These are phyloP conservation scores for Discostella stelligera DNA, from an alignment of 352 stramenopile genomes.

Conservation along the genomic window DNA sequence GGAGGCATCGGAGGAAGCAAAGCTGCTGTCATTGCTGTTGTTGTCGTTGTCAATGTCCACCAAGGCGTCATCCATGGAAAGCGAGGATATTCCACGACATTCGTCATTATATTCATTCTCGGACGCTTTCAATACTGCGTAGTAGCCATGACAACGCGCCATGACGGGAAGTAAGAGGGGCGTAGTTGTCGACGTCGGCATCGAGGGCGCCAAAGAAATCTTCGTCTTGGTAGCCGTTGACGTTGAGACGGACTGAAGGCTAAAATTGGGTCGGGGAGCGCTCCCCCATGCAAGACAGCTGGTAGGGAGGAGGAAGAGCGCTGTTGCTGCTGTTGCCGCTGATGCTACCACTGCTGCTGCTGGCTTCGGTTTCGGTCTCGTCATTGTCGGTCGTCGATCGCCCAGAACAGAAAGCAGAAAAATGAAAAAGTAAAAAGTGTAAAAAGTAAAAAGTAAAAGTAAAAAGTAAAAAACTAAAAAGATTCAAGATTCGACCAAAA, in stretches of 20 bases:
- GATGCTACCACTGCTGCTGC: not conserved
- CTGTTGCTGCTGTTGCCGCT: not conserved
- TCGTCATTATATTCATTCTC: not conserved
- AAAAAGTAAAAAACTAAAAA: too few species aligned
- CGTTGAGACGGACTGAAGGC: too few species aligned
- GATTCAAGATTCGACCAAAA: too few species aligned
- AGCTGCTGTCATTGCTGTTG: not conserved
- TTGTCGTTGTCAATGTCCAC: not conserved
- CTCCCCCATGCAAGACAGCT: not conserved
- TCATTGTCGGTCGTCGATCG: not conserved
- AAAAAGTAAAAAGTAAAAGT: too few species aligned
- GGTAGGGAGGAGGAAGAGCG: not conserved
- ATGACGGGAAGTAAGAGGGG: not conserved
- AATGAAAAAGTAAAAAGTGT: too few species aligned
- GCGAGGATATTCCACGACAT: not conserved
- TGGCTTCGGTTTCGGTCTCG: too few species aligned
- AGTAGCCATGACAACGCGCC: not conserved
- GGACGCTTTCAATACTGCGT: not conserved
- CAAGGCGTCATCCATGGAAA: not conserved
- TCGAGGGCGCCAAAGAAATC: not conserved
- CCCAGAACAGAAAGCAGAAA: not conserved
- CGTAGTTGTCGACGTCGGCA: not conserved
- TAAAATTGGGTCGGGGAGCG: not conserved
- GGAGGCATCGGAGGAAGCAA: not conserved
- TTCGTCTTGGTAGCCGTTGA: not conserved